Evolutionary conservation across 2,329 filamentous ascomycete species (phyloP), one percentile per base, ranked within the genome.

Genomic region (Scytalidium sp.): DNA sequence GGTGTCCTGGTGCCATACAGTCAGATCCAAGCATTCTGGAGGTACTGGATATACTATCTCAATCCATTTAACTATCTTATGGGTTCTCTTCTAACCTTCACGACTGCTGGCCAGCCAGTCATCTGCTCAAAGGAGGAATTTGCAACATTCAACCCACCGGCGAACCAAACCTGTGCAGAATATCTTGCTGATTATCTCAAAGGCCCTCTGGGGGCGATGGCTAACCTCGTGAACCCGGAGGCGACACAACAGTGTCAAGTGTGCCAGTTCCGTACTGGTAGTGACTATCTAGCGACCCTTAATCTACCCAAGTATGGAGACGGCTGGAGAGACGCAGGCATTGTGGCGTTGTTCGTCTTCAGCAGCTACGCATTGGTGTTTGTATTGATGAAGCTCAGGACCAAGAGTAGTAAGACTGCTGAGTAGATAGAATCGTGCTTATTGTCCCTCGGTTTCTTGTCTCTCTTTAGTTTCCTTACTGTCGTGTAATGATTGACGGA

Each of bases 1-100:
- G 88, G 88, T 54, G 85, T 91, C 1, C 72, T 90, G 4, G 87
- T 90, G 0, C 86, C 87, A 0, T 88, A 85, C 54, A 54, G 60
- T 0, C 75, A 76, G 21, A 75, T 91, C 19, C 78, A 82, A 8
- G 58, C 66, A 1, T 90, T 90, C 66, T 91, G 87, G 87, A 70
- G 73, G 20, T 78, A 76, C 55, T 52, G 46, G 60, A 61, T 74
- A 4, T 84, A 83, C 67, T 83, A 71, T 46, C 60, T 82, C 15
- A 79, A 84, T 57, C 81, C 80, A 0, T 84, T 83, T 70, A 82
- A 78, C 67, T 84, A 84, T 51, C 67, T 84, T 3, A 79, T 84
- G 65, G 75, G 78, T 3, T 70, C 70, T 23, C 71, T 85, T 67
- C 65, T 84, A 5, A 70, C 72, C 1, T 82, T 84, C 46, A 68